Conservation (phyloP, 2,329 filamentous ascomycete genomes). For the Penicillium sp. region DNA sequence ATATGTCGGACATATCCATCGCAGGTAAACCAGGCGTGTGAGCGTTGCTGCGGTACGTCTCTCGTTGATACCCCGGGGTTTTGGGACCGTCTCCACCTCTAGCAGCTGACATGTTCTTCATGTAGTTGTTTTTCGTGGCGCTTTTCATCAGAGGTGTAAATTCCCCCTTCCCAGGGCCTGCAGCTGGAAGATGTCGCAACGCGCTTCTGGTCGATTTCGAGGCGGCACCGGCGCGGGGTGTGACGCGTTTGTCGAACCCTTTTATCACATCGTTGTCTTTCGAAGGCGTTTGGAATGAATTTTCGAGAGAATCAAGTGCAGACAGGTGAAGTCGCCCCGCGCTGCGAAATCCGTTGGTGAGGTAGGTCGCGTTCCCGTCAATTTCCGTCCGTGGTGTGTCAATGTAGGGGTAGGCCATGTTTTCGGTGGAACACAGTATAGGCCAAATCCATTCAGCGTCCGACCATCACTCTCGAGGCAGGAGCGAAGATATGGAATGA, state of each 20-base stretch:
- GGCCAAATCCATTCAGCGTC: slow-evolving; percentile 24
- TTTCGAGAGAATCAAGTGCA: slow-evolving; percentile 77
- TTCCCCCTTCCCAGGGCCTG: slow-evolving; percentile 63
- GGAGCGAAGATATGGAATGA: slow-evolving; percentile 1
- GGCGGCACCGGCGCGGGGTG: slow-evolving; percentile 70
- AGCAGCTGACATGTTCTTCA: slow-evolving; percentile 59
- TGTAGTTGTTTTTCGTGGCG: slow-evolving; percentile 67
- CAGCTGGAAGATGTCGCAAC: slow-evolving; percentile 69
- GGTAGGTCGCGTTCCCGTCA: slow-evolving; percentile 78
- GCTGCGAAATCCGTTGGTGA: slow-evolving; percentile 65
- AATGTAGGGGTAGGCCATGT: slow-evolving; percentile 69
- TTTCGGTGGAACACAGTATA: slow-evolving; percentile 26
- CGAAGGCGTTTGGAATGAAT: slow-evolving; percentile 79
- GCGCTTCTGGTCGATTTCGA: slow-evolving; percentile 44
- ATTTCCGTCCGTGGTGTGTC: slow-evolving; percentile 83
- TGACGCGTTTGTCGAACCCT: slow-evolving; percentile 70
- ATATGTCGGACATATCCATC: slow-evolving; percentile 70
- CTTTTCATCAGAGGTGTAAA: slow-evolving; percentile 93
- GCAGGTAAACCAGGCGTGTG: slow-evolving; percentile 73
- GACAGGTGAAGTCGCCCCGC: slow-evolving; percentile 43
- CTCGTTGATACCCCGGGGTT: slow-evolving; percentile 69
- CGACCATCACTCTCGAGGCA: slow-evolving; percentile 26
- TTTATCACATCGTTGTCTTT: slow-evolving; percentile 77
- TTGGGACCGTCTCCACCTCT: slow-evolving; percentile 58
- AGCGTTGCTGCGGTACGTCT: slow-evolving; percentile 65